Conservation (phyloP, 805 yeast species). For the Yamadazyma akitaensis region DNA sequence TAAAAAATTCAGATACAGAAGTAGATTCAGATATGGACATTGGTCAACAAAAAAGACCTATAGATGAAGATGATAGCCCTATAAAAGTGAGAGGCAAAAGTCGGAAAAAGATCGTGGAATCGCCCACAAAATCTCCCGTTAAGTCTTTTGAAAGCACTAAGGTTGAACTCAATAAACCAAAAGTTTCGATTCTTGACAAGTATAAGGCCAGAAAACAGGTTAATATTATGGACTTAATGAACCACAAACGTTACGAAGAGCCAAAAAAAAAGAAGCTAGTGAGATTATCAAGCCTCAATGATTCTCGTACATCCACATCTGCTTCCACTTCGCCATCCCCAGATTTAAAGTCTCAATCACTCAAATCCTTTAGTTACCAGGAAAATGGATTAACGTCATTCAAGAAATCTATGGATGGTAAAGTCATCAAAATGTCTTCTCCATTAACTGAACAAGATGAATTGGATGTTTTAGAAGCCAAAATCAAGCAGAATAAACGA, state of each 20-base stretch:
- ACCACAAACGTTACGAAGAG: constrained; percentile 7
- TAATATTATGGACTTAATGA: constrained; percentile 23
- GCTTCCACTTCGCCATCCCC: constrained; percentile 6
- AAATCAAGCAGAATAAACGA: constrained; percentile 31
- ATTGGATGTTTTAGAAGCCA: constrained; percentile 38
- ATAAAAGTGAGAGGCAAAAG: constrained; percentile 24
- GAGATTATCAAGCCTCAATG: constrained; percentile 25
- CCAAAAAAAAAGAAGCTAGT: constrained; percentile 35
- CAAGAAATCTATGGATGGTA: constrained; percentile 10
- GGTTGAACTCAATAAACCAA: constrained; percentile 38
- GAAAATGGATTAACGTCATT: constrained; percentile 6
- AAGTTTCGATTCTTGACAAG: constrained; percentile 41
- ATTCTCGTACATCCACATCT: constrained; percentile 3
- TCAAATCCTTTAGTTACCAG: constrained; percentile 12
- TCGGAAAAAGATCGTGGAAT: constrained; percentile 20
- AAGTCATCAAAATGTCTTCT: constrained; percentile 4
- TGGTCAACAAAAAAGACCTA: constrained; percentile 7
- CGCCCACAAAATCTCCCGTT: constrained; percentile 18
- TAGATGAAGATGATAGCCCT: constrained; percentile 38
- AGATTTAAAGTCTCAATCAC: background rate
- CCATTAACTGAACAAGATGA: constrained; percentile 23
- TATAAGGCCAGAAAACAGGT: constrained; percentile 32
- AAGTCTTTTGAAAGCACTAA: constrained; percentile 27
- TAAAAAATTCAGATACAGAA: background rate
- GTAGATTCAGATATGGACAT: background rate